Evolutionary conservation across 2,329 filamentous ascomycete species (phyloP).

Genomic region (Fusarium euwallaceae): DNA sequence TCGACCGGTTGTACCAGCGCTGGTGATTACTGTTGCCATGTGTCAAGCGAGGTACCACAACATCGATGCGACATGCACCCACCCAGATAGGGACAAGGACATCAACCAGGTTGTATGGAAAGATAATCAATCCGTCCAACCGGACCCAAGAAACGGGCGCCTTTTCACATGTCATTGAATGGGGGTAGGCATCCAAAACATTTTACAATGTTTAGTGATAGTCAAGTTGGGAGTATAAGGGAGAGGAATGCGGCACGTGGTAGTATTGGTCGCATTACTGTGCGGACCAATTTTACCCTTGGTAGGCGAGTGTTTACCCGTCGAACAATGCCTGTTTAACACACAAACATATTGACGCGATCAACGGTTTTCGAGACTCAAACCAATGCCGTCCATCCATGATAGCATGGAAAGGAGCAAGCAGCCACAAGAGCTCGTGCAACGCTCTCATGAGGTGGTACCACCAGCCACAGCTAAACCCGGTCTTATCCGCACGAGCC

Average conservation of each 20-base stretch:
- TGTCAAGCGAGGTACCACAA: not conserved
- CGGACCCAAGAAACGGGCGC: not conserved
- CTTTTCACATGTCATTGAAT: not conserved
- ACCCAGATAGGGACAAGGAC: not conserved
- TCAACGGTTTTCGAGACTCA: not conserved
- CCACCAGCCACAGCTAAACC: conserved; percentile 21
- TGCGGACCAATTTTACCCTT: not conserved
- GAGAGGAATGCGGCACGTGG: not conserved
- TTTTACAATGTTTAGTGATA: not conserved
- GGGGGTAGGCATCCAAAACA: not conserved
- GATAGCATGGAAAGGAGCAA: not conserved
- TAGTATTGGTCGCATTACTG: not conserved
- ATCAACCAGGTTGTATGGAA: not conserved
- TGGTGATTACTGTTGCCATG: not conserved
- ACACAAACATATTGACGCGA: not conserved
- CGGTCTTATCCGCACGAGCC: conserved; percentile 25
- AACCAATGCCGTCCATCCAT: not conserved
- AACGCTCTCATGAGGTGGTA: conserved; percentile 14
- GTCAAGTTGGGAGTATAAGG: not conserved
- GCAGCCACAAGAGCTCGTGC: conserved; percentile 3
- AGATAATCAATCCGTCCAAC: not conserved
- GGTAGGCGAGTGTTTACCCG: not conserved
- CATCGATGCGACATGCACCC: not conserved
- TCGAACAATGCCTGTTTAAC: not conserved
- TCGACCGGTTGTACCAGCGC: not conserved